Base-by-base conservation (phyloP, 352 stramenopile genomes). In the Pythium brassicae region DNA sequence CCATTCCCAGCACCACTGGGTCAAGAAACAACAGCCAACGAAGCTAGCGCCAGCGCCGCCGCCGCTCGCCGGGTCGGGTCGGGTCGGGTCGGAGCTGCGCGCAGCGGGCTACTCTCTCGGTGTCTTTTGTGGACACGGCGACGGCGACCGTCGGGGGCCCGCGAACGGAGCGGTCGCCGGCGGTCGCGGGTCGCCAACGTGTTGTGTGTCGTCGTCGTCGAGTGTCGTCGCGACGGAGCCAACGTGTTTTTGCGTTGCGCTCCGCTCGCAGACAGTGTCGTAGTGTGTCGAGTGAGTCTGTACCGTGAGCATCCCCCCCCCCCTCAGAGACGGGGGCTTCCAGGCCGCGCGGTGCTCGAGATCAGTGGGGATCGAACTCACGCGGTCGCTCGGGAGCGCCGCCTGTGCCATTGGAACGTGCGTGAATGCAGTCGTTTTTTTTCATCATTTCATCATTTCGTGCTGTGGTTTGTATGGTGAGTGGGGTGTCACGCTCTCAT, bases 241-340 rank as follows among this genome's bases (percentile, higher is more conserved):
- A 8, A 2, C 12, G 35, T 10, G 35, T 10, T n/a, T n/a, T n/a
- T n/a, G 32, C 32, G 14, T 11, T 26, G 40, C 6, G 40, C 42
- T 47, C 42, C 22, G 40, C 19, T 47, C 20, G 42, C 42, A 47
- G 42, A 47, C n/a, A 47, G 42, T 47, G 42, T 47, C 42, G 42
- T 47, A n/a, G 10, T 27, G 42, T 47, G n/a, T 22, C 22, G 42
- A 26, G 26, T 47, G 11, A 3, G 14, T n/a, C n/a, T n/a, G n/a
- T n/a, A n/a, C n/a, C n/a, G n/a, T n/a, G n/a, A n/a, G n/a, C n/a
- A n/a, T n/a, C n/a, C n/a, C n/a, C n/a, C n/a, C n/a, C n/a, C n/a
- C n/a, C n/a, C n/a, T n/a, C n/a, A n/a, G n/a, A 44, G 19, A 19
- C 37, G 12, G 20, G 20, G 11, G 37, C 37, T 44, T n/a, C 37